Conservation (phyloP, 768 basidiomycete genomes). For the Pholiota microspora region DNA sequence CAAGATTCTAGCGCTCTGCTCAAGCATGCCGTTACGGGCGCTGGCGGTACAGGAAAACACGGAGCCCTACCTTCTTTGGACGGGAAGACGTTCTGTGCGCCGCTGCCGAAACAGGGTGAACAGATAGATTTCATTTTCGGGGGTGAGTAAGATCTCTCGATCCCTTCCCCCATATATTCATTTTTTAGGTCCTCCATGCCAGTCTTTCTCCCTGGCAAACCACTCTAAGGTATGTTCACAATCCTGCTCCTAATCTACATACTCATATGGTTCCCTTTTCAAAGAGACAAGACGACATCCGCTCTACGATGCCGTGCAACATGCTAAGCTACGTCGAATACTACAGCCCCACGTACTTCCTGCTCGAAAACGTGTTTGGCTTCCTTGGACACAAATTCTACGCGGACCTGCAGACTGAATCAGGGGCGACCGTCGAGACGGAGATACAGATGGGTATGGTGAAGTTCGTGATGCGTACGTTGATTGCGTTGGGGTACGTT, state of each 20-base stretch:
- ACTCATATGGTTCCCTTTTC: too few relatives aligned
- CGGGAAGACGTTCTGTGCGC: slow-evolving; percentile 28
- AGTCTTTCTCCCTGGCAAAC: slow-evolving; percentile 68
- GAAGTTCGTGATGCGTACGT: slow-evolving; percentile 61
- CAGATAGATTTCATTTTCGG: slow-evolving; percentile 74
- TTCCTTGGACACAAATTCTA: slow-evolving; percentile 50
- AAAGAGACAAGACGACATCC: slow-evolving; percentile 62
- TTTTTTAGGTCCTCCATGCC: slow-evolving; percentile 68
- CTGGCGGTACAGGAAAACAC: slow-evolving; percentile 37
- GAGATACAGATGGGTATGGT: slow-evolving; percentile 56
- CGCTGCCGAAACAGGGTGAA: slow-evolving; percentile 55
- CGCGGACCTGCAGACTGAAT: slow-evolving; percentile 23
- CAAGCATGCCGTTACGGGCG: slow-evolving; percentile 49
- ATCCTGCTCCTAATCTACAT: too few relatives aligned
- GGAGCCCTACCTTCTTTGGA: slow-evolving; percentile 39
- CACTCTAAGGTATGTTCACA: slow-evolving; percentile 45
- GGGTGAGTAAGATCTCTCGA: slow-evolving; percentile 41
- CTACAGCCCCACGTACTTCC: slow-evolving; percentile 59
- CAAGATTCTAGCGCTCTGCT: slow-evolving; percentile 62
- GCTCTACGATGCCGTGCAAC: slow-evolving; percentile 62
- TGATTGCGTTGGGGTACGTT: slow-evolving; percentile 62
- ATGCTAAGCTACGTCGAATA: slow-evolving; percentile 72
- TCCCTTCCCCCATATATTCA: not conserved
- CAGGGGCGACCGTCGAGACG: slow-evolving; percentile 25
- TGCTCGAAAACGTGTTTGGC: slow-evolving; percentile 74